phyloP scores from a whole-genome alignment of 441 rosid species.

The Pelargonium citronellum region DNA sequence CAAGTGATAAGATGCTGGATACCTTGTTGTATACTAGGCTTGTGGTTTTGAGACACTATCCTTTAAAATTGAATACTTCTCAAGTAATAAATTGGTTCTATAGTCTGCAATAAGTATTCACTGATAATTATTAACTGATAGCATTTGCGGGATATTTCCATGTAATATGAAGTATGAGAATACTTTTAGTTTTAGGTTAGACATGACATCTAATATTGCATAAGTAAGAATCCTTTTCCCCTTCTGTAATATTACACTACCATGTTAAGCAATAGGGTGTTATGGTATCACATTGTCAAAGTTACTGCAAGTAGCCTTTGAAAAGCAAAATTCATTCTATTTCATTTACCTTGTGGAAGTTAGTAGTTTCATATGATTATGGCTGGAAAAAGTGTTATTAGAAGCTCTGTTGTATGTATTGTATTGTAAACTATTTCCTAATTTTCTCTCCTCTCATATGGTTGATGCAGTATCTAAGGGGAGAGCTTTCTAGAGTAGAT shows the following conservation, averaged over 20 bases:
- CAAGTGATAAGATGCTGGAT: neutral
- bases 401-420: constrained; percentile 4
- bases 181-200: neutral
- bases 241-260: too few relatives aligned
- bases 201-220: neutral
- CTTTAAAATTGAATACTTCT: neutral
- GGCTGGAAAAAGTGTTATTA: neutral
- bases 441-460: constrained; percentile 25
- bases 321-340: neutral
- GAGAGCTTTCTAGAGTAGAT: constrained; percentile 68
- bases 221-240: too few relatives aligned
- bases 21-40: neutral
- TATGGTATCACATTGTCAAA: too few relatives aligned
- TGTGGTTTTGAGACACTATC: neutral
- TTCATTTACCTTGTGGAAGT: neutral
- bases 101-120: neutral
- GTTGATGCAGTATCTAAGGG: constrained; percentile 69
- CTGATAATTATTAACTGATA: neutral
- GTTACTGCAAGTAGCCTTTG: neutral
- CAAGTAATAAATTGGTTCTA: neutral
- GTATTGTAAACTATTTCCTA: constrained; percentile 11
- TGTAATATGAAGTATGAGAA: neutral
- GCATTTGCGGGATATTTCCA: neutral
- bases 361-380: neutral
- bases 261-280: too few relatives aligned